These are phyloP conservation scores for Gossypium turneri DNA, from an alignment of 345 rosid genomes.

Conservation along the genomic window DNA sequence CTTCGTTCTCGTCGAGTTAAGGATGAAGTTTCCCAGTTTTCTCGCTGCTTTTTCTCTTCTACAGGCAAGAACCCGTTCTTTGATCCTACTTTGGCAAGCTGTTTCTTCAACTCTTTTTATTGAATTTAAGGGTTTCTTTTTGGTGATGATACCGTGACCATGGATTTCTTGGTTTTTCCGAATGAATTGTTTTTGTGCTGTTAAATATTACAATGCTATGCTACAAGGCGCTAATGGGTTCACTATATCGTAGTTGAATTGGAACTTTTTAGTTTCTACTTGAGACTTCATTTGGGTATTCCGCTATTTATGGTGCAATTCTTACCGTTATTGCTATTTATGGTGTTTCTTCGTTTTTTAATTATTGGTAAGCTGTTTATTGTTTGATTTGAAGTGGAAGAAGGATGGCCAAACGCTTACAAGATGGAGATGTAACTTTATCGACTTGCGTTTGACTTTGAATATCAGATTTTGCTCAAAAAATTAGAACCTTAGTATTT, in stretches of 20 bases:
- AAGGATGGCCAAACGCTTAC: background rate
- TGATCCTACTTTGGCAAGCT: background rate
- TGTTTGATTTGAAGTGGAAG: background rate
- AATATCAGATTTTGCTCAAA: conserved; percentile 1
- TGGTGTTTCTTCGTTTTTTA: background rate
- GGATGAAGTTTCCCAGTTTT: conserved; percentile 25
- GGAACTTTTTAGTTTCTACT: background rate
- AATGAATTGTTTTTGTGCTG: background rate
- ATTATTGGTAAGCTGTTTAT: background rate
- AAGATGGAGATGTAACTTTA: background rate
- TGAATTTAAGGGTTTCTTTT: background rate
- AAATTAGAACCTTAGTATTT: background rate
- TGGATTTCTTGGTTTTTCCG: background rate
- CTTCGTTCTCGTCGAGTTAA: background rate
- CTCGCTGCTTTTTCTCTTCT: conserved; percentile 23
- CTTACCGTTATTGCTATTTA: background rate
- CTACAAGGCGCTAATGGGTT: background rate
- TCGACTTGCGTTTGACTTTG: background rate
- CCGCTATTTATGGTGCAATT: background rate
- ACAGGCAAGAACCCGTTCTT: conserved; percentile 30
- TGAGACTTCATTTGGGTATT: background rate
- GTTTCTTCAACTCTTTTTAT: background rate
- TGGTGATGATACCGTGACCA: background rate
- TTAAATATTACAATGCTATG: background rate
- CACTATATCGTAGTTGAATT: background rate